phyloP scores from a whole-genome alignment of 352 stramenopile genomes.

The Phytophthora vignae region DNA sequence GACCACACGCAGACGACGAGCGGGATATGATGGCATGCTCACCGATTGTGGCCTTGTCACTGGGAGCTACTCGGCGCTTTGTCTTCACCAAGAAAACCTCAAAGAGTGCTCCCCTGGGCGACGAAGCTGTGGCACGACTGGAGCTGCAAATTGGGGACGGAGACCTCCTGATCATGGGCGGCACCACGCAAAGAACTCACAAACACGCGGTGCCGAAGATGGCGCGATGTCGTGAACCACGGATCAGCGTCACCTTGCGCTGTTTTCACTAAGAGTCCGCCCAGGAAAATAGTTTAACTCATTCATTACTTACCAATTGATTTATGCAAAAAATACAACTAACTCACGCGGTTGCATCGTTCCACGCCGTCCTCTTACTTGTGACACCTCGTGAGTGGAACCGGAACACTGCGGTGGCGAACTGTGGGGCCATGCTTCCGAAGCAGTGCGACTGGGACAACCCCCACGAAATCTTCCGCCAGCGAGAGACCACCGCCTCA shows the following conservation, averaged over 20 bases:
- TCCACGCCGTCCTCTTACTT: slow-evolving; percentile 8
- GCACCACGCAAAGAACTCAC: slow-evolving; percentile 76
- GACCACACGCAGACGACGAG: slow-evolving; percentile 81
- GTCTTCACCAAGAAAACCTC: slow-evolving; percentile 59
- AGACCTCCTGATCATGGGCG: slow-evolving; percentile 86
- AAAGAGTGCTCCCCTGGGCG: slow-evolving; percentile 16
- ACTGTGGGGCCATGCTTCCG: slow-evolving; percentile 49
- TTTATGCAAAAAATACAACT: slow-evolving; percentile 12
- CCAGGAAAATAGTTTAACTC: slow-evolving; percentile 5
- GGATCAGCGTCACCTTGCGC: slow-evolving; percentile 62
- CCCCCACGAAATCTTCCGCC: slow-evolving; percentile 67
- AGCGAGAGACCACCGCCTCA: slow-evolving; percentile 41
- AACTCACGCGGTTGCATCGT: slow-evolving; percentile 5
- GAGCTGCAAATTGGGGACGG: slow-evolving; percentile 73
- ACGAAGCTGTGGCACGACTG: slow-evolving; percentile 25
- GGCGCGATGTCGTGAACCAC: slow-evolving; percentile 47
- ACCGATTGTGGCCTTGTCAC: slow-evolving; percentile 77
- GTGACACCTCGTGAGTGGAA: slow-evolving; percentile 39
- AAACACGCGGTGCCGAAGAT: slow-evolving; percentile 86
- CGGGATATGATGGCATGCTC: slow-evolving; percentile 49
- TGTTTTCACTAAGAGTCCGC: slow-evolving; percentile 46
- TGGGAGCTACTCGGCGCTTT: slow-evolving; percentile 75
- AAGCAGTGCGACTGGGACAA: slow-evolving; percentile 63
- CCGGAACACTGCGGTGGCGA: slow-evolving; percentile 49
- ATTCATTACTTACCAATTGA: slow-evolving; percentile 16